Evolutionary conservation across 1,139 yeast species (phyloP).

Genomic region (Eremothecium cymbalariae): DNA sequence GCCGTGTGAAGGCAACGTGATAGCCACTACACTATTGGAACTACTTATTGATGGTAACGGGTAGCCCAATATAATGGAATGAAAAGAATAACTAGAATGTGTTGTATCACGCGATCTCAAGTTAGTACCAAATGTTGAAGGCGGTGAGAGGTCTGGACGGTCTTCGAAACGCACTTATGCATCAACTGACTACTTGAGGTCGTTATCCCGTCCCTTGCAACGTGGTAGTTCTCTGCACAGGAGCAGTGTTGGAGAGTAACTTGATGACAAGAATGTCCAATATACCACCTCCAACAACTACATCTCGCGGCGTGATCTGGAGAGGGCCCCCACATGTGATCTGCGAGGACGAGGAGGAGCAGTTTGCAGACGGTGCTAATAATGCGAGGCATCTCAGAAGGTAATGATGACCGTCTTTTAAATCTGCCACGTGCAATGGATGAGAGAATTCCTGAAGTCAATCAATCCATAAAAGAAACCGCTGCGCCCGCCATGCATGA

Average conservation of each 20-base stretch:
- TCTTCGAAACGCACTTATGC: slow-evolving; percentile 14
- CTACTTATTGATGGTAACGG: too few species aligned
- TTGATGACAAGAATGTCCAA: slow-evolving; percentile 5
- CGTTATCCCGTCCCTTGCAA: slow-evolving; percentile 25
- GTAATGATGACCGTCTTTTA: slow-evolving; percentile 5
- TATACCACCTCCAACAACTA: slow-evolving; percentile 22
- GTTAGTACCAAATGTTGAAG: too few species aligned
- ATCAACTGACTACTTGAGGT: slow-evolving; percentile 25
- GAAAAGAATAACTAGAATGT: too few species aligned
- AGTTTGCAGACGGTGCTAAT: slow-evolving; percentile 13
- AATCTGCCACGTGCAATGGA: background rate
- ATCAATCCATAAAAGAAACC: too few species aligned
- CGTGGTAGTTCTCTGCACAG: slow-evolving; percentile 10
- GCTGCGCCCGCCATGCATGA: too few species aligned
- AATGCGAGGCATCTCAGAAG: slow-evolving; percentile 9
- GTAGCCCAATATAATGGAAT: too few species aligned
- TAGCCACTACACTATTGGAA: slow-evolving; percentile 33
- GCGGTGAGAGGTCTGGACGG: slow-evolving; percentile 17
- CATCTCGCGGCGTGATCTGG: slow-evolving; percentile 20
- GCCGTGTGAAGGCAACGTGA: slow-evolving; percentile 35
- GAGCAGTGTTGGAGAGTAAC: slow-evolving; percentile 2
- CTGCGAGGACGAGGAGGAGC: slow-evolving; percentile 16
- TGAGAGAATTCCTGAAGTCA: slow-evolving; percentile 2
- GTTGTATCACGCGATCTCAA: too few species aligned
- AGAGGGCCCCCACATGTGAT: slow-evolving; percentile 23